These are phyloP conservation scores for Nosema muscidifuracis DNA, from an alignment of 371 early-diverging fungal species.

Conservation along the genomic window DNA sequence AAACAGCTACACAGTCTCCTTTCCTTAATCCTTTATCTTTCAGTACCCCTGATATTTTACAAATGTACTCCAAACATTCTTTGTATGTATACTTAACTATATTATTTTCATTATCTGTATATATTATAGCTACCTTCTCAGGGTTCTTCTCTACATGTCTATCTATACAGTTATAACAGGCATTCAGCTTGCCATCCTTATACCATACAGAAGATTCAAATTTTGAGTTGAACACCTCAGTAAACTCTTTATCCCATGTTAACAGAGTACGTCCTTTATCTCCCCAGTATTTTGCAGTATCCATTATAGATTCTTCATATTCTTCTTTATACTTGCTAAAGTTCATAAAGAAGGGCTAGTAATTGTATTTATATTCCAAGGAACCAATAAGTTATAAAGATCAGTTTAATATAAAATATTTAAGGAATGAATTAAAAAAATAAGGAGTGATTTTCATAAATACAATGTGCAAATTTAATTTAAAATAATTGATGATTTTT, in stretches of 20 bases:
- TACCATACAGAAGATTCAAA: constrained; percentile 68
- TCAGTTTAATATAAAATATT: too few species aligned
- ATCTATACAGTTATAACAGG: constrained; percentile 87
- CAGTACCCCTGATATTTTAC: constrained; percentile 72
- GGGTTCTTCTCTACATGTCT: constrained; percentile 69
- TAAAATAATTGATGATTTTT: too few species aligned
- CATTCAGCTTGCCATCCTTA: constrained; percentile 80
- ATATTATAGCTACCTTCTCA: constrained; percentile 73
- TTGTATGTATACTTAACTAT: constrained; percentile 71
- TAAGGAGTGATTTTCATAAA: too few species aligned
- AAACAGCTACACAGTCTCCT: constrained; percentile 81
- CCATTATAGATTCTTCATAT: constrained; percentile 44
- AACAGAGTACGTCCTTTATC: constrained; percentile 21
- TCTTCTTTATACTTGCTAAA: constrained; percentile 40
- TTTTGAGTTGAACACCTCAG: constrained; percentile 14
- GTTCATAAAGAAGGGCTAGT: too few species aligned
- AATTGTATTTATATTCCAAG: too few species aligned
- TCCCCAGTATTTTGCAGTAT: constrained; percentile 39
- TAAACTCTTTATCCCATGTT: constrained; percentile 40
- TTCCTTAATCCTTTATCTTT: constrained; percentile 70
- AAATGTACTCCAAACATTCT: constrained; percentile 71
- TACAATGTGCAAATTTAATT: too few species aligned
- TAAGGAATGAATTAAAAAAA: too few species aligned
- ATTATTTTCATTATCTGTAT: constrained; percentile 78
- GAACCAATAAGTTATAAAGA: too few species aligned